Base-by-base conservation (phyloP, 2,329 filamentous ascomycete species). In the Apiospora marii region DNA sequence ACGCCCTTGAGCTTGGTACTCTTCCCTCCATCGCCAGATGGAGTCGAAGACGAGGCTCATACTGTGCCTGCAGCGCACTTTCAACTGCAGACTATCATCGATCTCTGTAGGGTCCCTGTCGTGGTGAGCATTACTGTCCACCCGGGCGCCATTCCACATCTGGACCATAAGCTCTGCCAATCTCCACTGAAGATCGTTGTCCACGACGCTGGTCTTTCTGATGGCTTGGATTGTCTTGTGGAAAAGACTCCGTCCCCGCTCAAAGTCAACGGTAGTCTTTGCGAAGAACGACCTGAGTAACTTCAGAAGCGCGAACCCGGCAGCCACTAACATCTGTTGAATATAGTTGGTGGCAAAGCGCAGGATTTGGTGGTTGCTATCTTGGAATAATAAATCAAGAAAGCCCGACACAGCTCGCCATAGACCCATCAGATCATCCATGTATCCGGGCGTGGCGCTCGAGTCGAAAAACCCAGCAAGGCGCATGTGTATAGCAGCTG, bases 31-130 rank as follows among this genome's bases (percentile, higher is more conserved):
- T 74, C 93, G 89, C 93, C 93, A 96, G 69, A 95, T 93, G 16
- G 92, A 94, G 82, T 96, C 93, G 78, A 94, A 96, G 1, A 96
- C 91, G 19, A 95, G 88, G 80, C 92, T 95, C 91, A 96, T 94
- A 81, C 93, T 95, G 86, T 94, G 94, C 34, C 93, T 88, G 77
- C 93, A 95, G 69, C 93, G 90, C n/a, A 96, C 92, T 79, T 94
- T 94, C 68, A 96, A 87, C 80, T 95, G 92, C 61, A 96, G 84
- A 74, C 88, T 92, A 76, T 94, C 92, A 77, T 95, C 92, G 58
- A 92, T 85, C 49, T 86, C 84, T 2, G 83, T 80, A 58, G 85
- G 81, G 73, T 90, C 88, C 70, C 87, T 85, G 73, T 86, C 84
- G 64, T 85, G 84, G 73, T 86, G 86, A 49, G 84, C 78, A 67